phyloP scores from a whole-genome alignment of 2,329 filamentous ascomycete genomes.

The Paraconiothyrium sp. region DNA sequence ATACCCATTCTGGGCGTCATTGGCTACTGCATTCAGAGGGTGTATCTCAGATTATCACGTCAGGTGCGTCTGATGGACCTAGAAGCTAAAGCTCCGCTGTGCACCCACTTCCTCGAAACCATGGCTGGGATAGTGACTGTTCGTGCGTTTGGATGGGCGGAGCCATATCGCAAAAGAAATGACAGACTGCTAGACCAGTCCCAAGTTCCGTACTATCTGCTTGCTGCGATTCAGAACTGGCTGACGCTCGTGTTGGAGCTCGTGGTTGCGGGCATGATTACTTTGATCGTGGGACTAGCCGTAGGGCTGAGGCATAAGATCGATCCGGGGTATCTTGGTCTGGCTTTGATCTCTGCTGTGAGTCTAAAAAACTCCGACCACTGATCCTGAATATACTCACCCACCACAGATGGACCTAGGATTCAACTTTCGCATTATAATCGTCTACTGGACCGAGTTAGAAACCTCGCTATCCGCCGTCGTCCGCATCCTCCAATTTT shows the following conservation, averaged over 20 bases:
- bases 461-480: constrained; percentile 99
- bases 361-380: constrained; percentile 78
- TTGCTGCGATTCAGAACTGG: constrained; percentile 93
- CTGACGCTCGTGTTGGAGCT: constrained; percentile 91
- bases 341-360: constrained; percentile 91
- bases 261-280: constrained; percentile 88
- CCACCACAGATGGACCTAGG: constrained; percentile 96
- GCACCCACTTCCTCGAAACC: constrained; percentile 60
- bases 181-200: constrained; percentile 83
- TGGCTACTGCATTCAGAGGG: constrained; percentile 57
- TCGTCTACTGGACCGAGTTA: constrained; percentile 70
- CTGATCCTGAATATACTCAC: constrained; percentile 79
- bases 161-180: constrained; percentile 84
- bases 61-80: constrained; percentile 61
- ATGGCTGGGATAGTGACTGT: constrained; percentile 58
- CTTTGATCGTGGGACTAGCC: constrained; percentile 80
- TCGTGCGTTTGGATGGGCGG: constrained; percentile 75
- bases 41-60: constrained; percentile 56
- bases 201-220: constrained; percentile 87
- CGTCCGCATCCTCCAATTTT: constrained; percentile 86
- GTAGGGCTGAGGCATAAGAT: constrained; percentile 78
- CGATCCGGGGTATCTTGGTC: constrained; percentile 78
- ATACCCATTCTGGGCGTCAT: constrained; percentile 52
- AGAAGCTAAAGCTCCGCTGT: constrained; percentile 58
- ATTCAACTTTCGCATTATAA: constrained; percentile 86